phyloP scores from a whole-genome alignment of 2,329 filamentous ascomycete species.

The Cyphellophora attinorum region DNA sequence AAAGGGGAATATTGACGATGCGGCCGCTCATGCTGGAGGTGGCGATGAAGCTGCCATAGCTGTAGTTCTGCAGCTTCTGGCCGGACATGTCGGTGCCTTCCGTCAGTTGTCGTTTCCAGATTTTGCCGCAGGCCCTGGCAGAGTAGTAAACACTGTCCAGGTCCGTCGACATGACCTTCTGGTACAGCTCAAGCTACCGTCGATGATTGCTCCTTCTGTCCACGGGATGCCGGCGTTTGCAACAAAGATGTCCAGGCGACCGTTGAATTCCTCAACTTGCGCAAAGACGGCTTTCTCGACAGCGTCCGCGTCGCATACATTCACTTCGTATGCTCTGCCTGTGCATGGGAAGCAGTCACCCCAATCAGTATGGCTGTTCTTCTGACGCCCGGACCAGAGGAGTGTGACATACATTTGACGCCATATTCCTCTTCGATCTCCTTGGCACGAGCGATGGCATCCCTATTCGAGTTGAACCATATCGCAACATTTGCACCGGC shows the following conservation, averaged over 20 bases:
- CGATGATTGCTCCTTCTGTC: constrained; percentile 56
- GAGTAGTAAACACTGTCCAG: constrained; percentile 42
- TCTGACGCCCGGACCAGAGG: too few species aligned
- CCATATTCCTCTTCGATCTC: constrained; percentile 56
- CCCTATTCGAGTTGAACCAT: constrained; percentile 61
- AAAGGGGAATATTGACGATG: constrained; percentile 53
- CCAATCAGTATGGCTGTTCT: too few species aligned
- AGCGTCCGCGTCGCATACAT: constrained; percentile 31
- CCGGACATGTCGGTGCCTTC: too few species aligned
- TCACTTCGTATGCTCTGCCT: constrained; percentile 40
- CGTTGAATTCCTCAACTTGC: constrained; percentile 52
- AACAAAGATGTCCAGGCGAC: constrained; percentile 67
- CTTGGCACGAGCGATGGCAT: constrained; percentile 51
- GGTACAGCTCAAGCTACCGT: constrained; percentile 54
- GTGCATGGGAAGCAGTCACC: too few species aligned
- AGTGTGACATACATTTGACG: too few species aligned
- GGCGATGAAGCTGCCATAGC: constrained; percentile 66
- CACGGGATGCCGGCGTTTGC: constrained; percentile 67
- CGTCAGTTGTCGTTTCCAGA: constrained; percentile 63
- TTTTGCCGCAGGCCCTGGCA: constrained; percentile 53
- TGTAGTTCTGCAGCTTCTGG: constrained; percentile 59
- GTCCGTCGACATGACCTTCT: constrained; percentile 59
- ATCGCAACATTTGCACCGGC: constrained; percentile 62
- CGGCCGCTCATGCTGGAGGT: constrained; percentile 71
- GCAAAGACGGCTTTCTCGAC: constrained; percentile 31